Percentiles rank a stretch among this genome's conserved stretches.
Conservation (phyloP, 352 stramenopile species). For the Phytophthora pistaciae region DNA sequence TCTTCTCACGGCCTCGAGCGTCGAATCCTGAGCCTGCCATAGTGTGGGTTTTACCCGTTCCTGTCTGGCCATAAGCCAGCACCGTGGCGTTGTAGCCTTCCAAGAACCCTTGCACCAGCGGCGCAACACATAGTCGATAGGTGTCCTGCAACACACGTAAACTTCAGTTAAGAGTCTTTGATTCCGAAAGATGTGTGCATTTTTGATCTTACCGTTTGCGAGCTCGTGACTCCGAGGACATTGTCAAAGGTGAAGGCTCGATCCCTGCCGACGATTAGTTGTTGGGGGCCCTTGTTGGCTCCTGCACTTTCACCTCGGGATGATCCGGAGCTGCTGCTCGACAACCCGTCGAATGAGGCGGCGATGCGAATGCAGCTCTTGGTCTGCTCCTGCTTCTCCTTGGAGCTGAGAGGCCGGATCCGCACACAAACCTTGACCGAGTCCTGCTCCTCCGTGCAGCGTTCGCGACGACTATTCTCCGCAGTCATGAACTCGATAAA, state of each 20-base stretch:
- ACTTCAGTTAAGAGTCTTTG: background rate
- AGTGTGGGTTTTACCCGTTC: conserved; percentile 96
- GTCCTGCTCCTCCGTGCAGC: conserved; percentile 53
- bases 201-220: conserved; percentile 58
- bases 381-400: conserved; percentile 73
- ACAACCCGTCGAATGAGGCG: conserved; percentile 57
- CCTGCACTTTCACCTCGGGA: conserved; percentile 11
- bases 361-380: conserved; percentile 83
- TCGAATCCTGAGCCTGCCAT: conserved; percentile 86
- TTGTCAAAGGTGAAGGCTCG: conserved; percentile 92
- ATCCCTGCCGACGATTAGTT: conserved; percentile 87
- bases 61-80: conserved; percentile 88
- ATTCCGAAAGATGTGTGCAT: background rate
- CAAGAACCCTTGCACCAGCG: conserved; percentile 81
- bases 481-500: conserved; percentile 25
- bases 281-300: conserved; percentile 42
- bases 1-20: conserved; percentile 60
- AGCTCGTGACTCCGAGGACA: conserved; percentile 78
- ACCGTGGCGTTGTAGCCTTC: conserved; percentile 89
- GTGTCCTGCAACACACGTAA: conserved; percentile 49
- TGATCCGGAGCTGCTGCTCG: conserved; percentile 21
- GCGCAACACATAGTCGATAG: conserved; percentile 72
- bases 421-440: conserved; percentile 82
- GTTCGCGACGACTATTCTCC: conserved; percentile 30
- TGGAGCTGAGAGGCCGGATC: conserved; percentile 69